phyloP scores from a whole-genome alignment of 2,329 filamentous ascomycete species.

The Xylaria arbuscula region DNA sequence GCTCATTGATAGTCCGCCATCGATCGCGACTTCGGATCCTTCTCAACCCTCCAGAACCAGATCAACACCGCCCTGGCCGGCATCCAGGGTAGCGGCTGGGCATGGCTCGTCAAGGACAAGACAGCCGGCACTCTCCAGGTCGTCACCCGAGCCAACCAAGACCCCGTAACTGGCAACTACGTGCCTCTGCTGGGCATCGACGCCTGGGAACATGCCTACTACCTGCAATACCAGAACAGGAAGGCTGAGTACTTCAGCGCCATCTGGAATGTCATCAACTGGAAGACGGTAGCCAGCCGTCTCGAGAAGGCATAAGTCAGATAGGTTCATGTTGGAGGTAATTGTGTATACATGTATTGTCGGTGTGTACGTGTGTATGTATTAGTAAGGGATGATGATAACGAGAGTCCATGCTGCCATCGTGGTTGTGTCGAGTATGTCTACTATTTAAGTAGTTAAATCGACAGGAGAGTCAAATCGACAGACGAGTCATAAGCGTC shows the following conservation, averaged over 20 bases:
- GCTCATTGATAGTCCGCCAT: conserved; percentile 60
- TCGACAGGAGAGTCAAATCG: not conserved
- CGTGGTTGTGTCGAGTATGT: not conserved
- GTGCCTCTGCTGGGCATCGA: conserved; percentile 70
- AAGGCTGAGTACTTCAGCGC: conserved; percentile 85
- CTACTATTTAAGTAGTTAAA: not conserved
- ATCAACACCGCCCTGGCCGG: conserved; percentile 66
- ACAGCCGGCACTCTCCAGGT: conserved; percentile 65
- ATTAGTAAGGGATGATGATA: conserved; percentile 4
- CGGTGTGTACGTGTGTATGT: not conserved
- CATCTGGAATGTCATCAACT: conserved; percentile 85
- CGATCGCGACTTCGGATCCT: conserved; percentile 65
- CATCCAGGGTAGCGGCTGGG: conserved; percentile 75
- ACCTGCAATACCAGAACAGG: conserved; percentile 78
- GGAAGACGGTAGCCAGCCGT: conserved; percentile 54
- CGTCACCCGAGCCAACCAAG: conserved; percentile 73
- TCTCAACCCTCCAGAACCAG: conserved; percentile 62
- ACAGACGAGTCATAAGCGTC: not conserved
- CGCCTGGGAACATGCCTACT: conserved; percentile 73
- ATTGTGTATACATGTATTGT: conserved; percentile 7
- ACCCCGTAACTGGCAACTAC: conserved; percentile 62
- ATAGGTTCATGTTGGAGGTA: not conserved
- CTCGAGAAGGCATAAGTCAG: conserved; percentile 44
- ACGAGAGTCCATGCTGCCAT: not conserved
- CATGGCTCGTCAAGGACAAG: conserved; percentile 70